Conservation (phyloP, 768 basidiomycete species). For the Royoungia palumana region DNA sequence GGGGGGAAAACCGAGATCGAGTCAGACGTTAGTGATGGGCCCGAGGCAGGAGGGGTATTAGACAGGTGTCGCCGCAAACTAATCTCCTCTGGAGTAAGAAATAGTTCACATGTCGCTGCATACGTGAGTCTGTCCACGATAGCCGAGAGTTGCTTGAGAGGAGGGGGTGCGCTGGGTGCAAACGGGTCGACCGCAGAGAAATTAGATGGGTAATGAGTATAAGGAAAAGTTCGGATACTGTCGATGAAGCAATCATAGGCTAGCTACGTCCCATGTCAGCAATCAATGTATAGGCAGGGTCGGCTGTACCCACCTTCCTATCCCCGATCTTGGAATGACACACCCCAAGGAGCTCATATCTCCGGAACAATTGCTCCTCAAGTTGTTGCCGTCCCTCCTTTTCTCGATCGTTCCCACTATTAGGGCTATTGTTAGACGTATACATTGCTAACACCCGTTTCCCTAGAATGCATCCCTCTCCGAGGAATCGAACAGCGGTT, state of each 20-base stretch:
- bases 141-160: conserved; percentile 52
- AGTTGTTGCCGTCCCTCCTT: conserved; percentile 54
- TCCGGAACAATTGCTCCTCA: conserved; percentile 59
- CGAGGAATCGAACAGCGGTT: conserved; percentile 64
- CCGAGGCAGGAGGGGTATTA: not conserved
- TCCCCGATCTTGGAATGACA: conserved; percentile 79
- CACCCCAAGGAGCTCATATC: conserved; percentile 81
- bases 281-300: not conserved
- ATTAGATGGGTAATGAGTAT: conserved; percentile 22
- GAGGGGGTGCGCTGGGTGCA: conserved; percentile 32
- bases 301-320: conserved; percentile 51
- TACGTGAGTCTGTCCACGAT: conserved; percentile 68
- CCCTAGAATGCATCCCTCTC: conserved; percentile 57
- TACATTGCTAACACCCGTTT: conserved; percentile 40
- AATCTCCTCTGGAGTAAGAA: conserved; percentile 47
- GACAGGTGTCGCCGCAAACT: conserved; percentile 39
- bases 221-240: conserved; percentile 55
- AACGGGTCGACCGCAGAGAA: conserved; percentile 34
- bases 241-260: conserved; percentile 57
- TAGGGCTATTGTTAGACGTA: conserved; percentile 3
- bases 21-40: not conserved
- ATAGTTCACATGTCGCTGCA: conserved; percentile 63
- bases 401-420: conserved; percentile 25
- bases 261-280: conserved; percentile 37
- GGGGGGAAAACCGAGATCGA: conserved; percentile 15